A percentile compares a stretch with the other conserved stretches of the same genome.
Conservation (phyloP, 1,139 yeast genomes). For the Pichia sp. region DNA sequence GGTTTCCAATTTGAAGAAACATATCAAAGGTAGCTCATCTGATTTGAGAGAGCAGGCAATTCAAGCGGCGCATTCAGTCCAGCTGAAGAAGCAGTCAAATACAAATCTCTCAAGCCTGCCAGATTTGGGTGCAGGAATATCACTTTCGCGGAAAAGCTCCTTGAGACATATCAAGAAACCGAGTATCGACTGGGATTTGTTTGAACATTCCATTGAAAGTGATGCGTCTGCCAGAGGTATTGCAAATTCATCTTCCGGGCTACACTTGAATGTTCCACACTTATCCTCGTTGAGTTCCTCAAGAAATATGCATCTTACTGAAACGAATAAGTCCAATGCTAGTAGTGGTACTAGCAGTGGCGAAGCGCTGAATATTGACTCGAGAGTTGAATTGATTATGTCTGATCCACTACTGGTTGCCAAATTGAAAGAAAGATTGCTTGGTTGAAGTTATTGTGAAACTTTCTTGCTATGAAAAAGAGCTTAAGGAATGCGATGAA, state of each 20-base stretch:
- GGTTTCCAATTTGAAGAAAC: conserved; percentile 6
- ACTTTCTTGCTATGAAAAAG: too few relatives aligned
- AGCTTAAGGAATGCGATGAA: too few relatives aligned
- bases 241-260: neutral
- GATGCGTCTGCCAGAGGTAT: neutral
- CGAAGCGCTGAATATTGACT: neutral
- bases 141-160: conserved; percentile 10
- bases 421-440: conserved; percentile 2
- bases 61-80: conserved; percentile 5
- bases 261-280: neutral
- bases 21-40: conserved; percentile 12
- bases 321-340: conserved; percentile 2
- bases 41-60: conserved; percentile 10
- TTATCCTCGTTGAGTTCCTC: too few relatives aligned
- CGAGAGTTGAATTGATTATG: conserved; percentile 10
- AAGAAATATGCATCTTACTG: too few relatives aligned
- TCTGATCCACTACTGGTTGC: conserved; percentile 6
- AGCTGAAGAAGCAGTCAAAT: neutral
- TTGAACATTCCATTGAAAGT: conserved; percentile 7
- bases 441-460: too few relatives aligned
- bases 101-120: neutral
- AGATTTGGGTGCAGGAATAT: conserved; percentile 5
- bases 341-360: conserved; percentile 3
- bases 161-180: conserved; percentile 12
- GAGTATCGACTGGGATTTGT: conserved; percentile 16